phyloP scores from a whole-genome alignment of 306 rosid genomes.

The Trifolium dubium region DNA sequence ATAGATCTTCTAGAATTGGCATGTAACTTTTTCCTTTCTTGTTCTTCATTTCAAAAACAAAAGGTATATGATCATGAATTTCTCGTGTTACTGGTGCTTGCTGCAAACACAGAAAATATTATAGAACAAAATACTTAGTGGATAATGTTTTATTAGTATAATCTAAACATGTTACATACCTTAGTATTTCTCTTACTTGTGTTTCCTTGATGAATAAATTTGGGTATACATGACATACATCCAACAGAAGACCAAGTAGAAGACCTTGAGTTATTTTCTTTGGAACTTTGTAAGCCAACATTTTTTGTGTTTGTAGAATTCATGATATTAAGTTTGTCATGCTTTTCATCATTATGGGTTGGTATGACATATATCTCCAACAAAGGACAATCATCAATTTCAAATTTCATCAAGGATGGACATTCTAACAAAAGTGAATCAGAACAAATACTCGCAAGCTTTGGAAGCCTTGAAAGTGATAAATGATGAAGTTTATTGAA shows the following conservation, averaged over 20 bases:
- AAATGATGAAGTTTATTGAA: not conserved
- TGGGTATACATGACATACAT: no score
- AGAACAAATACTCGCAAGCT: not conserved
- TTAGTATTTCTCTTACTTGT: not conserved
- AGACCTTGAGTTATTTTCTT: no score
- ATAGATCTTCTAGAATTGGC: not conserved
- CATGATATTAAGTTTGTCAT: not conserved
- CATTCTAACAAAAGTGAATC: not conserved
- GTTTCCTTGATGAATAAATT: no score
- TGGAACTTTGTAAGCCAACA: not conserved
- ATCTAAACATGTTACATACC: constrained; percentile 3
- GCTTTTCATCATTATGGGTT: not conserved
- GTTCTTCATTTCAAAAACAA: not conserved
- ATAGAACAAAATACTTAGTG: no score
- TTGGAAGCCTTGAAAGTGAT: not conserved
- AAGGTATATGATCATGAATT: no score
- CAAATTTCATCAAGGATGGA: not conserved
- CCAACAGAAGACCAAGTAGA: no score
- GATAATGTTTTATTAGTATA: no score
- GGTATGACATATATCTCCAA: not conserved
- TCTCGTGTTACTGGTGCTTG: no score
- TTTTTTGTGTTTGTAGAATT: not conserved
- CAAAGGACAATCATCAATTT: not conserved
- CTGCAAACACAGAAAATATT: no score
- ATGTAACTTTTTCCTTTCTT: not conserved